Conservation (phyloP, 495 filamentous ascomycete genomes). For the Tetracladium setigerum region DNA sequence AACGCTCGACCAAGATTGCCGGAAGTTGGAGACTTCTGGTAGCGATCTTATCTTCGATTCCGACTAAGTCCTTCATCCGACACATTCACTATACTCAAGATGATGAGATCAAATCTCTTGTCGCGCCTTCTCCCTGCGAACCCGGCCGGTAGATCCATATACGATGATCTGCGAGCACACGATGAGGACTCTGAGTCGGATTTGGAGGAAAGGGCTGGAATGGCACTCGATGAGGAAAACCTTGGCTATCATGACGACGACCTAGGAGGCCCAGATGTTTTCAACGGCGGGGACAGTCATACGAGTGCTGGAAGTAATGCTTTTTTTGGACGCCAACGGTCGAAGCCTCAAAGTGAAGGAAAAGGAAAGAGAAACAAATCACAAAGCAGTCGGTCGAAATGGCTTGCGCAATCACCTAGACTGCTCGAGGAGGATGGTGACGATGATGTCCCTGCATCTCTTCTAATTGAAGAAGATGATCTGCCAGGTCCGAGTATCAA, state of each 20-base stretch:
- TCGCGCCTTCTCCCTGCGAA: conserved; percentile 63
- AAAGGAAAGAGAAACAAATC: background rate
- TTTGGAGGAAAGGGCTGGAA: conserved; percentile 58
- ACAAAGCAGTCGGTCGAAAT: conserved; percentile 10
- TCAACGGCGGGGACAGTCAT: conserved; percentile 55
- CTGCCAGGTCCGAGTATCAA: conserved; percentile 18
- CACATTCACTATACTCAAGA: too few relatives aligned
- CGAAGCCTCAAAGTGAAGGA: background rate
- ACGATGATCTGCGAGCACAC: conserved; percentile 58
- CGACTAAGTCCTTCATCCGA: too few relatives aligned
- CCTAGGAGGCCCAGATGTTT: conserved; percentile 50
- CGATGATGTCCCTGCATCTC: conserved; percentile 85
- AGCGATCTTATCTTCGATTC: too few relatives aligned
- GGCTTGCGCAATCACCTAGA: conserved; percentile 21
- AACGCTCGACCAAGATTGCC: too few relatives aligned
- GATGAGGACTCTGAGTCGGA: conserved; percentile 54
- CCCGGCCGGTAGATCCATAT: conserved; percentile 55
- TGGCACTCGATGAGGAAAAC: conserved; percentile 63
- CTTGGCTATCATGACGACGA: conserved; percentile 65
- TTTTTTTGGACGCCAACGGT: conserved; percentile 9
- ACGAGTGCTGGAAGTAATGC: conserved; percentile 49
- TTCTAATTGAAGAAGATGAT: conserved; percentile 65
- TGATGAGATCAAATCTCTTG: conserved; percentile 71
- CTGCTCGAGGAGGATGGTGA: conserved; percentile 65
- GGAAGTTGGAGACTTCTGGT: too few relatives aligned